Evolutionary conservation across 352 stramenopile species (phyloP).

Genomic region (Hyphochytrium catenoides): DNA sequence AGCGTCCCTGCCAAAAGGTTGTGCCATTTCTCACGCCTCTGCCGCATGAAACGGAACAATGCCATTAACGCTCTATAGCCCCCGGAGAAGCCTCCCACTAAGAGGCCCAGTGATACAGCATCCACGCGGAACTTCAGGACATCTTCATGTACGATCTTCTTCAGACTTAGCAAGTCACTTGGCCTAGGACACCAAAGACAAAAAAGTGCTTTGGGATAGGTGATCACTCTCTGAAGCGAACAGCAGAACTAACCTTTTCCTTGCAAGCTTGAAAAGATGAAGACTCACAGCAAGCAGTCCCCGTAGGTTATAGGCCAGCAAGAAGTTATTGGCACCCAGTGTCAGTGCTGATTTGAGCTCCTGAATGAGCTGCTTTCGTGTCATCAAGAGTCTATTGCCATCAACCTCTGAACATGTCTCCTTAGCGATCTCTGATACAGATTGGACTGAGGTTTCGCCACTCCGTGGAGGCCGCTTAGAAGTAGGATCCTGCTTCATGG

Average conservation of each 20-base stretch:
- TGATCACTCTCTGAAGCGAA: too few relatives aligned
- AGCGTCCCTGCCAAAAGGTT: conserved; percentile 23
- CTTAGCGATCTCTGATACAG: too few relatives aligned
- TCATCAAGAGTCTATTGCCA: too few relatives aligned
- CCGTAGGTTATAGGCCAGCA: conserved; percentile 60
- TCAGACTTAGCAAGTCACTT: conserved; percentile 20
- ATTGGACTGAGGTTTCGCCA: too few relatives aligned
- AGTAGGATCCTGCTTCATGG: too few relatives aligned
- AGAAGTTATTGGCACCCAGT: conserved; percentile 50
- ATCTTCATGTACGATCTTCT: conserved; percentile 37
- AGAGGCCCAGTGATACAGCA: conserved; percentile 51
- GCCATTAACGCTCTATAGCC: conserved; percentile 32
- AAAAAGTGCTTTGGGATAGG: neutral
- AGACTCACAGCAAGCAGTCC: conserved; percentile 40
- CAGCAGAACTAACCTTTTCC: conserved; percentile 19
- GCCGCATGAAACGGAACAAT: conserved; percentile 15
- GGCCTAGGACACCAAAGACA: conserved; percentile 11
- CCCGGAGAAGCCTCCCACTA: conserved; percentile 54
- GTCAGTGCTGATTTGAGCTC: too few relatives aligned
- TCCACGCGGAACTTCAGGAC: conserved; percentile 49
- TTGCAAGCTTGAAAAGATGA: conserved; percentile 32
- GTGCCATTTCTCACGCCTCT: conserved; percentile 2
- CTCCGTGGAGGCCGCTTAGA: too few relatives aligned
- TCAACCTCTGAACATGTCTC: too few relatives aligned
- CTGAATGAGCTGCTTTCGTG: too few relatives aligned